Percentiles rank a stretch among this genome's conserved stretches.
Evolutionary conservation across 2,329 filamentous ascomycete genomes (phyloP).

Genomic region (Macrophomina phaseolina): DNA sequence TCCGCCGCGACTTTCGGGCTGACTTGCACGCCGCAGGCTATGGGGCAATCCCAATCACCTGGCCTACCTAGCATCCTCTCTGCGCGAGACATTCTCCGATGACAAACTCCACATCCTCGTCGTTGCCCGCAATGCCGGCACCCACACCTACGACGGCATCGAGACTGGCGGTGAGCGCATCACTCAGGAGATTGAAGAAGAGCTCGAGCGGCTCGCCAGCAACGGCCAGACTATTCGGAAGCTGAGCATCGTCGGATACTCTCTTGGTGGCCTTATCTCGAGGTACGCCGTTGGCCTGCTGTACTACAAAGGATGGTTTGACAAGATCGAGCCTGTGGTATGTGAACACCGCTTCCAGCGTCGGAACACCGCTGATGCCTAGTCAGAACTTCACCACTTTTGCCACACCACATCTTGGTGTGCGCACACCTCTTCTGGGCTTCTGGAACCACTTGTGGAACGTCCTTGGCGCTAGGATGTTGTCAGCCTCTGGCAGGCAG

Average conservation of each 20-base stretch:
- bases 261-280: conserved; percentile 83
- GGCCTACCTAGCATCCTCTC: conserved; percentile 67
- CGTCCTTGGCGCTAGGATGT: conserved; percentile 76
- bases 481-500: conserved; percentile 85
- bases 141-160: conserved; percentile 71
- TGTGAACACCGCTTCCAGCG: conserved; percentile 47
- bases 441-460: conserved; percentile 65
- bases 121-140: conserved; percentile 74
- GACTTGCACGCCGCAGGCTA: conserved; percentile 54
- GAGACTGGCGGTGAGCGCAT: conserved; percentile 72
- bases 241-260: conserved; percentile 88
- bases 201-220: conserved; percentile 58
- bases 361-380: not conserved
- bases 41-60: conserved; percentile 83
- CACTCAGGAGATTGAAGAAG: conserved; percentile 67
- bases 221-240: conserved; percentile 76
- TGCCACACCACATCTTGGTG: conserved; percentile 74
- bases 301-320: conserved; percentile 78
- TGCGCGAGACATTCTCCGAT: conserved; percentile 66
- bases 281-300: conserved; percentile 87
- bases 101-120: conserved; percentile 73
- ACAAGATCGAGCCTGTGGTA: conserved; percentile 78
- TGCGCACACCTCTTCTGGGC: conserved; percentile 51
- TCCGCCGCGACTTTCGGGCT: not conserved
- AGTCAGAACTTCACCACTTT: conserved; percentile 88